Percentiles rank a stretch among this genome's conserved stretches.
Evolutionary conservation across 1,284 basidiomycete species (phyloP).

Genomic region (Irpex sp.): DNA sequence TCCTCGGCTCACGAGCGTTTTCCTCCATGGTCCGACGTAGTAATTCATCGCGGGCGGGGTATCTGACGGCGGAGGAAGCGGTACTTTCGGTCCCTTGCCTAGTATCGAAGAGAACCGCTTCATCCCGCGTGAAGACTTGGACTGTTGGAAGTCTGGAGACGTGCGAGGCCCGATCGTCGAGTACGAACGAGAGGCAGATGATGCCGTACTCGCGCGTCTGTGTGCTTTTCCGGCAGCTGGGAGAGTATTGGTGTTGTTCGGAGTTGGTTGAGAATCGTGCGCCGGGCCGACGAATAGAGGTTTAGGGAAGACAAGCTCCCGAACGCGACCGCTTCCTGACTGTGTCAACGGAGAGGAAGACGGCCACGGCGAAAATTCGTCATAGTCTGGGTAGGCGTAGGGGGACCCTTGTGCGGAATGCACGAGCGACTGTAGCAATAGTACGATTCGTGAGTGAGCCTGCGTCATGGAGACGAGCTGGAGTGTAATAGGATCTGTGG

Average conservation of each 20-base stretch:
- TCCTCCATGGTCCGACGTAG: slow-evolving; percentile 51
- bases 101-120: slow-evolving; percentile 28
- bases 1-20: slow-evolving; percentile 17
- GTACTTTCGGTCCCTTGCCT: slow-evolving; percentile 22
- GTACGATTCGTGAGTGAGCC: slow-evolving; percentile 67
- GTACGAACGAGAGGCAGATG: background rate
- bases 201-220: slow-evolving; percentile 7
- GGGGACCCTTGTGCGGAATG: slow-evolving; percentile 44
- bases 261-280: slow-evolving; percentile 4
- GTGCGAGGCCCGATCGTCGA: slow-evolving; percentile 9
- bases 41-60: slow-evolving; percentile 48
- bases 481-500: slow-evolving; percentile 32
- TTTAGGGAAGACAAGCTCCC: slow-evolving; percentile 64
- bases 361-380: slow-evolving; percentile 25
- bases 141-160: slow-evolving; percentile 15
- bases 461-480: slow-evolving; percentile 44
- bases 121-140: background rate
- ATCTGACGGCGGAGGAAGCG: slow-evolving; percentile 42
- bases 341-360: slow-evolving; percentile 11
- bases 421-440: slow-evolving; percentile 64
- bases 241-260: background rate
- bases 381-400: slow-evolving; percentile 36
- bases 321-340: slow-evolving; percentile 26
- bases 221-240: background rate
- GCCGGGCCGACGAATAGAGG: slow-evolving; percentile 36